Evolutionary conservation across 2,329 filamentous ascomycete genomes (phyloP).

Genomic region (Fusarium acutatum): DNA sequence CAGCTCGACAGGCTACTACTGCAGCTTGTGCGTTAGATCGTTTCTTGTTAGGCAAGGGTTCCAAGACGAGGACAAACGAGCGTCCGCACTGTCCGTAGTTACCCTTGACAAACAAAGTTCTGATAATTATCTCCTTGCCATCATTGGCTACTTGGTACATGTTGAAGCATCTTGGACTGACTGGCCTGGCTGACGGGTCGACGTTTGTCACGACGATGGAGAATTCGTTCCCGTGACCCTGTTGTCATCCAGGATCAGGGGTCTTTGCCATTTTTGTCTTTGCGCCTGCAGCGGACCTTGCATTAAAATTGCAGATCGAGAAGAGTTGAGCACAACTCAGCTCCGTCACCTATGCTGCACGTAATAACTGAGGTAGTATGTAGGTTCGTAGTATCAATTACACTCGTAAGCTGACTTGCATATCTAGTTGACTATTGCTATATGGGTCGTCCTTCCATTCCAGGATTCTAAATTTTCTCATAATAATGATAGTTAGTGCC

Average conservation of each 20-base stretch:
- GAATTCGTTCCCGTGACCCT: conserved; percentile 5
- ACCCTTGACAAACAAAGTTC: conserved; percentile 19
- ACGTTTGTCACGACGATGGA: conserved; percentile 14
- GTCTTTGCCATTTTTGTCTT: conserved; percentile 9
- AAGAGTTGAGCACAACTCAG: conserved; percentile 24
- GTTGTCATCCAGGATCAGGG: conserved; percentile 19
- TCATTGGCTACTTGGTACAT: conserved; percentile 18
- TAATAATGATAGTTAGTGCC: neutral
- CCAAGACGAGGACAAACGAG: neutral
- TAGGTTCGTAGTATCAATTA: neutral
- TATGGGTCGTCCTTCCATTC: neutral
- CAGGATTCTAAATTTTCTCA: neutral
- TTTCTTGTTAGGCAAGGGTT: conserved; percentile 7
- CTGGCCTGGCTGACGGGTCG: neutral
- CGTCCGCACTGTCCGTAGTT: neutral
- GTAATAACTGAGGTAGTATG: neutral
- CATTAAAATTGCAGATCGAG: conserved; percentile 22
- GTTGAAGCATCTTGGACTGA: conserved; percentile 13
- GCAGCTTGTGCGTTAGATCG: conserved; percentile 14
- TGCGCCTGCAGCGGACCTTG: conserved; percentile 21
- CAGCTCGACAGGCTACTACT: conserved; percentile 15
- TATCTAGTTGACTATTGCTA: neutral
- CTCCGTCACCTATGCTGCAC: neutral
- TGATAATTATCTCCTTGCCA: neutral
- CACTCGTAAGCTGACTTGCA: conserved; percentile 3